A percentile compares a stretch with the other conserved stretches of the same genome.
Conservation (phyloP, 441 rosid species). For the Erodium texanum region DNA sequence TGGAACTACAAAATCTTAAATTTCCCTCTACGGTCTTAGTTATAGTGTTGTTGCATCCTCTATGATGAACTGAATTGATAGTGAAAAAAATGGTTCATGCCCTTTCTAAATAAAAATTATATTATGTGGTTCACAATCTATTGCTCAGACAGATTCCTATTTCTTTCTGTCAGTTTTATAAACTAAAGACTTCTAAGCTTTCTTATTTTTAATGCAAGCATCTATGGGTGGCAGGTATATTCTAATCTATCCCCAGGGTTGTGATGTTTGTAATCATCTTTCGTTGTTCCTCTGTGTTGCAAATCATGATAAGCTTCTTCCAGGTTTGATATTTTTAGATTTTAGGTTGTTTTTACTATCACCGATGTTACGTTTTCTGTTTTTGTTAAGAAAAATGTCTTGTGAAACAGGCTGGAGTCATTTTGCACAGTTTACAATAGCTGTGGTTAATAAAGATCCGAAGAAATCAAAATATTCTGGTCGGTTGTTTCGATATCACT, state of each 20-base stretch:
- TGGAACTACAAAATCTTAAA: not conserved
- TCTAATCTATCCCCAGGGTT: constrained; percentile 93
- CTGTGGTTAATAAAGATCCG: constrained; percentile 81
- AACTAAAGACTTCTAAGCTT: no score
- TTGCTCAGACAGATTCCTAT: not conserved
- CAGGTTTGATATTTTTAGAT: constrained; percentile 43
- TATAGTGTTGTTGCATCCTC: not conserved
- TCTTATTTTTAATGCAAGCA: not conserved
- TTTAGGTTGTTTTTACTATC: constrained; percentile 4
- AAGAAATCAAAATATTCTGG: constrained; percentile 91
- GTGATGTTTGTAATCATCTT: constrained; percentile 95
- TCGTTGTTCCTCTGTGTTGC: constrained; percentile 96
- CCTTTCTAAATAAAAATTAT: not conserved
- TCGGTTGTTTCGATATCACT: constrained; percentile 27
- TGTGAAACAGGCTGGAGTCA: constrained; percentile 87
- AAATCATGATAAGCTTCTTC: constrained; percentile 92
- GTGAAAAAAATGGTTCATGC: not conserved
- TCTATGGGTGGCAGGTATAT: constrained; percentile 62
- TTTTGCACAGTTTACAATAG: constrained; percentile 97
- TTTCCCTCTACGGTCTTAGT: not conserved
- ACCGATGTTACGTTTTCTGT: constrained; percentile 9
- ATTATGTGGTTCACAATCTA: not conserved
- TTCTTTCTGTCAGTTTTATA: not conserved
- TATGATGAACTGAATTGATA: not conserved
- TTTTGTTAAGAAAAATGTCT: constrained; percentile 12